Evolutionary conservation across 169 alveolate species (phyloP).

Genomic region (Plasmodium gonderi): DNA sequence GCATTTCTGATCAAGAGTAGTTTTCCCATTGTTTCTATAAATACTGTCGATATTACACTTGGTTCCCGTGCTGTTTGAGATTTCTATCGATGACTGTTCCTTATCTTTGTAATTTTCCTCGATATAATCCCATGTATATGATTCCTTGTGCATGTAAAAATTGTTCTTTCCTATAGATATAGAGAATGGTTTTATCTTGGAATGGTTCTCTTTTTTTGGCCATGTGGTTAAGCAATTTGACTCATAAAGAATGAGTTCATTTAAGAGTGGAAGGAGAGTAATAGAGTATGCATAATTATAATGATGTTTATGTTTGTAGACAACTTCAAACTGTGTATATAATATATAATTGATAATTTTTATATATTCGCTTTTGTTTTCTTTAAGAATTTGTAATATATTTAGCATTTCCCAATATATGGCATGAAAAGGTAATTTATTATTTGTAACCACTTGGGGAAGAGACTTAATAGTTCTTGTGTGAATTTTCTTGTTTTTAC

Average conservation of each 20-base stretch:
- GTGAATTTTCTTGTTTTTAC: not conserved
- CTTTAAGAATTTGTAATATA: conserved; percentile 22
- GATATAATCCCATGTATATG: conserved; percentile 25
- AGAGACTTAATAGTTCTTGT: not conserved
- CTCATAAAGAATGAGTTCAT: conserved; percentile 20
- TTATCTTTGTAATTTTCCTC: conserved; percentile 36
- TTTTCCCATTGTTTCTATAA: too few species aligned
- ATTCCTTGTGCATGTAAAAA: conserved; percentile 57
- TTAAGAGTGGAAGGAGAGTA: conserved; percentile 13
- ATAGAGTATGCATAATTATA: conserved; percentile 58
- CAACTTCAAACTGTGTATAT: not conserved
- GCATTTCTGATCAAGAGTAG: too few species aligned
- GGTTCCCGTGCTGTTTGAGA: too few species aligned
- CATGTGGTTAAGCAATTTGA: not conserved
- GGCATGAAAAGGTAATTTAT: conserved; percentile 12
- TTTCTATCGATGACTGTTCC: too few species aligned
- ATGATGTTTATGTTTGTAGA: conserved; percentile 33
- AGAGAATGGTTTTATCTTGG: not conserved
- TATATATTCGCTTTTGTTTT: conserved; percentile 9
- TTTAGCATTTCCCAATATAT: conserved; percentile 33
- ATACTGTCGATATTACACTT: too few species aligned
- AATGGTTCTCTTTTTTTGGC: not conserved
- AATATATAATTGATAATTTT: conserved; percentile 24
- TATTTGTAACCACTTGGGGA: not conserved
- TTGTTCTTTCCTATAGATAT: not conserved